These are phyloP conservation scores for Xylaria curta DNA, from an alignment of 495 filamentous ascomycete genomes.

Conservation along the genomic window DNA sequence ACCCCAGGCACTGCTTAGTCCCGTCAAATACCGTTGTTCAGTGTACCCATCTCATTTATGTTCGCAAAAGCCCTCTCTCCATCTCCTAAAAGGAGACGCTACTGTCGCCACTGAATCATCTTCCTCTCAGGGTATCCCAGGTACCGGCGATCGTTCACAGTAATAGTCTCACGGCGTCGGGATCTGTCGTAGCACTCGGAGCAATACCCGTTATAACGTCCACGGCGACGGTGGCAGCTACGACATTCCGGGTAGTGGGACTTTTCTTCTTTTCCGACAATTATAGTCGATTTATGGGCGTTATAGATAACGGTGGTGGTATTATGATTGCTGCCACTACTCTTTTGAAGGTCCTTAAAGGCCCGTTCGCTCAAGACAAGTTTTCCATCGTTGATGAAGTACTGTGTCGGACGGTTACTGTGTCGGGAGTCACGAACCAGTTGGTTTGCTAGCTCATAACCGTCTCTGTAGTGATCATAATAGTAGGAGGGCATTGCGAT, in stretches of 20 bases:
- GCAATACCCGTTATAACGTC: conserved; percentile 30
- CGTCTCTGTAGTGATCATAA: conserved; percentile 9
- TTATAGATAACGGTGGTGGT: conserved; percentile 43
- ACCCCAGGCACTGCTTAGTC: background rate
- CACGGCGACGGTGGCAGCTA: conserved; percentile 27
- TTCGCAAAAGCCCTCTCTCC: background rate
- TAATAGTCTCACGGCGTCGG: conserved; percentile 4
- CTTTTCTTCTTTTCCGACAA: conserved; percentile 11
- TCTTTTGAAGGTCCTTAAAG: background rate
- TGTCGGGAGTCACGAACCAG: conserved; percentile 19
- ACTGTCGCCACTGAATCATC: conserved; percentile 25
- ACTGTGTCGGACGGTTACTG: conserved; percentile 25
- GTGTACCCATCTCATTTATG: background rate
- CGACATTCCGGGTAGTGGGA: conserved; percentile 37
- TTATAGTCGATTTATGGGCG: conserved; percentile 33
- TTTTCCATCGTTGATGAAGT: conserved; percentile 37
- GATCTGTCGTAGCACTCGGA: conserved; percentile 23
- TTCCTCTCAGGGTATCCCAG: conserved; percentile 23
- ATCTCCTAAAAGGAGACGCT: background rate
- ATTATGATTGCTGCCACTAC: conserved; percentile 2
- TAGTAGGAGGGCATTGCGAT: conserved; percentile 30
- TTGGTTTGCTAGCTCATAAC: conserved; percentile 22
- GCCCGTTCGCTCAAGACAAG: conserved; percentile 28
- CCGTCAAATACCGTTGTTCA: background rate
- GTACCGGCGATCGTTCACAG: background rate